Evolutionary conservation across 176 grass and related monocot species (phyloP).

Genomic region (Calamus simplicifolius): DNA sequence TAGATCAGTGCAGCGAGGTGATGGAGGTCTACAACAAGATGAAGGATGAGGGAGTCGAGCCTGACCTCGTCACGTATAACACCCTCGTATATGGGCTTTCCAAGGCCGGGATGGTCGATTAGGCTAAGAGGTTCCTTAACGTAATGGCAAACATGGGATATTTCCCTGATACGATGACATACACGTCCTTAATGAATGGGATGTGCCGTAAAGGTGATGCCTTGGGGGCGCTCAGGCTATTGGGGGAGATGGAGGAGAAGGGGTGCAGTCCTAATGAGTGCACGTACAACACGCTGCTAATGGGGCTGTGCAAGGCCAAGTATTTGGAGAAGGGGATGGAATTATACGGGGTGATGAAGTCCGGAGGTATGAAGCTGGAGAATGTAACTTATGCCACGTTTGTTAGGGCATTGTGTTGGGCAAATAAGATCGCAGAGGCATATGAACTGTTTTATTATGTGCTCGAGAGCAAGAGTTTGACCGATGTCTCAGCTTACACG

Average conservation of each 20-base stretch:
- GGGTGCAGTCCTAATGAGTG: constrained; percentile 57
- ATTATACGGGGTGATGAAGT: constrained; percentile 46
- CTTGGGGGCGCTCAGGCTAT: constrained; percentile 26
- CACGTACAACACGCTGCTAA: constrained; percentile 78
- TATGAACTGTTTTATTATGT: constrained; percentile 77
- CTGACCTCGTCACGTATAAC: constrained; percentile 84
- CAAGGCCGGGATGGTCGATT: constrained; percentile 57
- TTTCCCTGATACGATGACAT: constrained; percentile 68
- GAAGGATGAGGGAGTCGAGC: constrained; percentile 63
- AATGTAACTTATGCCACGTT: constrained; percentile 48
- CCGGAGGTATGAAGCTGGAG: constrained; percentile 62
- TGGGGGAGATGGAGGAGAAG: constrained; percentile 62
- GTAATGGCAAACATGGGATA: constrained; percentile 45
- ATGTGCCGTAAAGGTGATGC: constrained; percentile 84
- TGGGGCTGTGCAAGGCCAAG: constrained; percentile 83
- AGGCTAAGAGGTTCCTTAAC: constrained; percentile 51
- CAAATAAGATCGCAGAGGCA: constrained; percentile 31
- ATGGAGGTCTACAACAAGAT: constrained; percentile 61
- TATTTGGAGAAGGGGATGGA: constrained; percentile 54
- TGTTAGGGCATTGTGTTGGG: constrained; percentile 52
- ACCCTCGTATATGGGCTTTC: constrained; percentile 72
- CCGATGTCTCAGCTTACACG: constrained; percentile 36
- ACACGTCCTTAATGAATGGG: constrained; percentile 80
- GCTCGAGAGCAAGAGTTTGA: constrained; percentile 59
- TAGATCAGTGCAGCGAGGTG: constrained; percentile 38